These are phyloP conservation scores for Cylindrodendrum hubeiense DNA, from an alignment of 2,329 filamentous ascomycete genomes.

Conservation along the genomic window DNA sequence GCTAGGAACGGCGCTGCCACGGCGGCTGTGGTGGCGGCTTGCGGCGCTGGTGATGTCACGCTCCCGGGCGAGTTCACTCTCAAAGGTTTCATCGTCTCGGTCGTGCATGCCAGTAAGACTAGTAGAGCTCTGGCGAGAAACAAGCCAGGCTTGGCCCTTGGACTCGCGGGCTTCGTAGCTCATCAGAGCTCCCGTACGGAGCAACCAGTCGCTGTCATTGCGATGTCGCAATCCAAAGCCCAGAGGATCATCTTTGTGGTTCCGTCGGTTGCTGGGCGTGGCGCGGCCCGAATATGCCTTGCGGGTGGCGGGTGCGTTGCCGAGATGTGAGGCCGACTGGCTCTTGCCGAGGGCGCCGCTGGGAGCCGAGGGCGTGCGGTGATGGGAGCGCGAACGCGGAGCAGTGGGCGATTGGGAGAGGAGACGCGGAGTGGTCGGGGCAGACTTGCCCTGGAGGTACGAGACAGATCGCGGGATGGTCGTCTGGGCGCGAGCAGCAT, in stretches of 20 bases:
- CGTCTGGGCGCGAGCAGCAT: slow-evolving; percentile 38
- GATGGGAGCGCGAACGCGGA: slow-evolving; percentile 60
- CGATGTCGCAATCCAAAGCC: slow-evolving; percentile 50
- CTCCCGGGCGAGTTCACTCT: slow-evolving; percentile 64
- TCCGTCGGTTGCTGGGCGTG: slow-evolving; percentile 50
- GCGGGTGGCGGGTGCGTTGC: slow-evolving; percentile 37
- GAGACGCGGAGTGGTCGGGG: slow-evolving; percentile 73
- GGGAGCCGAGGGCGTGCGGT: slow-evolving; percentile 55
- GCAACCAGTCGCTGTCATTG: slow-evolving; percentile 73
- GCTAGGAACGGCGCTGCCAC: slow-evolving; percentile 57
- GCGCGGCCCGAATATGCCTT: slow-evolving; percentile 46
- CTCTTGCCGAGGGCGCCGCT: slow-evolving; percentile 64
- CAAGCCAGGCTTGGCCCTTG: slow-evolving; percentile 77
- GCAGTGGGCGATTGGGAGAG: slow-evolving; percentile 69
- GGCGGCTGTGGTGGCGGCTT: slow-evolving; percentile 62
- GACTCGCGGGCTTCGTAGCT: slow-evolving; percentile 73
- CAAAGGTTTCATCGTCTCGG: slow-evolving; percentile 65
- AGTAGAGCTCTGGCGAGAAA: slow-evolving; percentile 74
- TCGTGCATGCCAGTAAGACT: slow-evolving; percentile 67
- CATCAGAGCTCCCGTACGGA: slow-evolving; percentile 72
- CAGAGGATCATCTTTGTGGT: slow-evolving; percentile 45
- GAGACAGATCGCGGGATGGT: slow-evolving; percentile 52
- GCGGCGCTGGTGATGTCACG: slow-evolving; percentile 54
- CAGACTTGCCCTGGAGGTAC: slow-evolving; percentile 72
- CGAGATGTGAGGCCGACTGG: slow-evolving; percentile 72